Evolutionary conservation across 768 basidiomycete genomes (phyloP).

Genomic region (Leccinum obscurum): DNA sequence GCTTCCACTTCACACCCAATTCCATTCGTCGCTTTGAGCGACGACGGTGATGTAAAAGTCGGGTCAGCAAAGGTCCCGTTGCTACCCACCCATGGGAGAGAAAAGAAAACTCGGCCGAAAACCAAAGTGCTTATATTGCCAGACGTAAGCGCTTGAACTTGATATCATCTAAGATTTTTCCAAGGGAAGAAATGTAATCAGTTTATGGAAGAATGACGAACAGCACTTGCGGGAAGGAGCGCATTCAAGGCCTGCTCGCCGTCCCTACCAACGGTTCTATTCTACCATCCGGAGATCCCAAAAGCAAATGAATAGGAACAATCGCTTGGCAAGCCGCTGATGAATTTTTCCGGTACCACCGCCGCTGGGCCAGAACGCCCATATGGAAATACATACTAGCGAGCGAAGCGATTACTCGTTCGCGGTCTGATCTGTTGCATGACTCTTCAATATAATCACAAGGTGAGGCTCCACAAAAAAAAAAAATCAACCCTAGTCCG

Average conservation of each 20-base stretch:
- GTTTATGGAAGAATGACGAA: constrained; percentile 14
- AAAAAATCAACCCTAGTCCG: constrained; percentile 1
- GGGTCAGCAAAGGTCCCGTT: constrained; percentile 4
- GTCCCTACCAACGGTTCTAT: constrained; percentile 10
- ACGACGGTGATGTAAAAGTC: constrained; percentile 15
- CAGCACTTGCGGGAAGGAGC: constrained; percentile 12
- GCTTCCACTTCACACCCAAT: neutral
- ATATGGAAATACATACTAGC: neutral
- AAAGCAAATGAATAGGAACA: constrained; percentile 3
- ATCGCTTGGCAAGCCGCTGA: neutral
- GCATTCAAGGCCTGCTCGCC: constrained; percentile 7
- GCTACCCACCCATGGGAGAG: constrained; percentile 3
- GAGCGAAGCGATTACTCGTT: constrained; percentile 5
- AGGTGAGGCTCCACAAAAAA: neutral
- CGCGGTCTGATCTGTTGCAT: neutral
- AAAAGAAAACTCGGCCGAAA: neutral
- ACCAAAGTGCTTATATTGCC: constrained; percentile 19
- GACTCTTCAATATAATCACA: neutral
- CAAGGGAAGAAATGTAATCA: neutral
- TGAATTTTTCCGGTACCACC: constrained; percentile 2
- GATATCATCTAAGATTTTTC: neutral
- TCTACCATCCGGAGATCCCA: constrained; percentile 14
- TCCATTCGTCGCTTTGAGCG: neutral
- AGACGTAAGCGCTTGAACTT: constrained; percentile 20
- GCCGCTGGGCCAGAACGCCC: neutral